Evolutionary conservation across 169 alveolate genomes (phyloP), one percentile per base, ranked within the genome.

Genomic region (Plasmodium sp.): DNA sequence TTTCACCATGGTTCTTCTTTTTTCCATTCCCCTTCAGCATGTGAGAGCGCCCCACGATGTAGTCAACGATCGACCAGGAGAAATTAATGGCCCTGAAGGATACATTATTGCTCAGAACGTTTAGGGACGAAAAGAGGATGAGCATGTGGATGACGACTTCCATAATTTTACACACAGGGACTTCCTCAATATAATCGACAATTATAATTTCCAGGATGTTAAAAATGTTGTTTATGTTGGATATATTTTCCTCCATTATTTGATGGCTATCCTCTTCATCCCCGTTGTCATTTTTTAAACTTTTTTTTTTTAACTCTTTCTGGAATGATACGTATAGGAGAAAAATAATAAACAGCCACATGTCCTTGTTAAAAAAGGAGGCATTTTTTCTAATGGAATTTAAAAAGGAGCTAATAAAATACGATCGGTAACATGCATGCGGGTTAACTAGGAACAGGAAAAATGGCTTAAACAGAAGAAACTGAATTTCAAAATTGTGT

Each of bases 151-250:
- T 90, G 43, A 90, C 51, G 48, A 90, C 34, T 74, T 90, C 94
- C 94, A 90, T 90, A 14, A 90, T 90, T 80, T 90, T 81, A 45
- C 94, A 90, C 34, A 90, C 83, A 36, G 94, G 94, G 2, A 90
- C 39, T 74, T 90, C 94, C 83, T 90, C 94, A 90, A 90, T 90
- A 54, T 90, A 90, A 41, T 90, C 94, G 41, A 90, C 94, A 79
- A 90, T 90, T 22, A 90, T 80, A 18, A 90, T 81, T 54, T 90
- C 94, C 74, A 90, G 48, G 48, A 90, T 90, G 58, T 90, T 80
- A 81, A 90, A 90, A 90, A 90, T 79, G 45, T 62, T 81, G 31
- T 90, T 90, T 62, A 90, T 90, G 73, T 80, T 90, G 31, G 91
- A 62, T 90, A 90, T 80, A 39, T 80, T 90, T 77, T 75, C 82